Evolutionary conservation across 352 stramenopile genomes (phyloP).

Genomic region (Pseudoperonospora humuli): DNA sequence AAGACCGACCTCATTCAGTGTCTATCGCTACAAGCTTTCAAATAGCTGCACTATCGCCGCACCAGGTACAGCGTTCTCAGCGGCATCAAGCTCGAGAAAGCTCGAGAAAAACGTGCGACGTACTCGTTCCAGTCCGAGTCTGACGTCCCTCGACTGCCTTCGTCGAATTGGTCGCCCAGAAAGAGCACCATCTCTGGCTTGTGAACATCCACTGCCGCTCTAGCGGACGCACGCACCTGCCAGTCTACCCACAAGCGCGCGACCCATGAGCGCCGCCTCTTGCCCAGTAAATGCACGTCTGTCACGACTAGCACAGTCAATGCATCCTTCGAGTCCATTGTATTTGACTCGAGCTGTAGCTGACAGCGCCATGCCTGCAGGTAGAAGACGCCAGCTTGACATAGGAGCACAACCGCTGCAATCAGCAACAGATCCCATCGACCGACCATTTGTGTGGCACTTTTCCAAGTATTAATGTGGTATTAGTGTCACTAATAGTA

Average conservation of each 20-base stretch:
- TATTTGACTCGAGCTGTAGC: neutral
- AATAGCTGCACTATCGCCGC: neutral
- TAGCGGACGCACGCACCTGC: slow-evolving; percentile 39
- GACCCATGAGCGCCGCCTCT: slow-evolving; percentile 41
- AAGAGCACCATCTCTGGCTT: slow-evolving; percentile 48
- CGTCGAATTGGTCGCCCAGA: slow-evolving; percentile 70
- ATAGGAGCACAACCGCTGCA: slow-evolving; percentile 22
- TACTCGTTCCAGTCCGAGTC: slow-evolving; percentile 54
- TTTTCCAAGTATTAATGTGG: too few species aligned
- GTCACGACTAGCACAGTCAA: slow-evolving; percentile 51
- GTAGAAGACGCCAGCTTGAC: slow-evolving; percentile 57
- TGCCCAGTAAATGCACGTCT: slow-evolving; percentile 71
- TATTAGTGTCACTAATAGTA: too few species aligned
- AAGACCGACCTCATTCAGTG: neutral
- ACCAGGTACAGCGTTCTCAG: slow-evolving; percentile 57
- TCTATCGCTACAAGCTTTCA: neutral
- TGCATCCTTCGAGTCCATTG: neutral
- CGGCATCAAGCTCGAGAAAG: slow-evolving; percentile 27
- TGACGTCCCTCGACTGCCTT: slow-evolving; percentile 46
- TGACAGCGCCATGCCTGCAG: slow-evolving; percentile 39
- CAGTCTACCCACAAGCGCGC: slow-evolving; percentile 70
- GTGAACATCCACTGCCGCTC: slow-evolving; percentile 42
- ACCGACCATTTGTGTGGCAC: slow-evolving; percentile 17
- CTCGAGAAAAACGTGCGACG: slow-evolving; percentile 34
- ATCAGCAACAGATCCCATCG: slow-evolving; percentile 18